Evolutionary conservation across 78 protist genomes (phyloP), one percentile per base, ranked within the genome.

Genomic region (Dictyostelium intermedium): DNA sequence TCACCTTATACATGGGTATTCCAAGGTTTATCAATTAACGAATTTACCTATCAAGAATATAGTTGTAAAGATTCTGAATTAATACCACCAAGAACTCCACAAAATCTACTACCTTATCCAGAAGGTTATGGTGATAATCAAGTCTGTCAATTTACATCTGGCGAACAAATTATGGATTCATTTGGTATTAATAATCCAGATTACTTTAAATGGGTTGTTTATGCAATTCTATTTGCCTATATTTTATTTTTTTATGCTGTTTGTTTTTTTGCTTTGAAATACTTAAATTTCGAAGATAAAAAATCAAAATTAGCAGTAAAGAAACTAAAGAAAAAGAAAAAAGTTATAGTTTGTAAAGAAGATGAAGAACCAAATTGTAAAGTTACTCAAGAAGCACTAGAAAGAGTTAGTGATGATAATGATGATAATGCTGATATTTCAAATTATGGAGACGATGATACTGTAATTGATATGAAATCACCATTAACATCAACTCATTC

Each of bases 1-100:
- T 86, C 93, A 16, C 93, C 93, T 3, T 89, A 80, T n/a, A 89
- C 93, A 20, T 89, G 86, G 85, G 23, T 73, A 1, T 94, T 94
- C 74, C 82, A 94, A 35, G 96, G 94, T 32, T n/a, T 94, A 70
- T 56, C 80, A 16, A 87, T 87, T 35, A 94, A 94, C 41, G 91
- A 94, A 35, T 94, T 94, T 16, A 10, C 82, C 5, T 80, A 82
- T n/a, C 35, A 43, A 6, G 80, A 1, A 2, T 84, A 85, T 34
- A 45, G 32, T 18, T 94, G 96, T 32, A 50, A 66, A 18, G 18
- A 10, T 6, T 5, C 8, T 2, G 93, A 94, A 41, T 60, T 69
- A 10, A 9, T 80, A 11, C 96, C 96, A 39, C 96, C 96, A 11
- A 6, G 8, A 45, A 25, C 63, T 14, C 93, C 96, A 2, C 16